Base-by-base conservation (phyloP, 83 land plant genomes). In the Larix sibirica region DNA sequence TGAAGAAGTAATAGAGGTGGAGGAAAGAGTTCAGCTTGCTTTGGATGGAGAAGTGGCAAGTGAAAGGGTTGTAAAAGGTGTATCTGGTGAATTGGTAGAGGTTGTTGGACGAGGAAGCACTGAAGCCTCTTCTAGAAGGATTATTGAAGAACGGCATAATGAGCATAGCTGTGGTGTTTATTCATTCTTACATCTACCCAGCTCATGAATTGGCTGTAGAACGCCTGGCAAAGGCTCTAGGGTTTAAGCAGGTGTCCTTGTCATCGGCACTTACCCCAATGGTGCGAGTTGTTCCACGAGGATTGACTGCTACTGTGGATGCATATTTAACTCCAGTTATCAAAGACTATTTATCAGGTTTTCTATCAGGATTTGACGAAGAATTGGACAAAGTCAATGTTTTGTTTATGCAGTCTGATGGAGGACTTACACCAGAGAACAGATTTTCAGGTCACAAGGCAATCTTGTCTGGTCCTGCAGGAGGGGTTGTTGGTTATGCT, bases 381-480 rank as follows among this genome's bases (percentile, higher is more conserved):
- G 81, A 64, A 20, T 80, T 85, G 24, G 89, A 92, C 14, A 92
- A 96, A 79, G 89, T 98, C 74, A 91, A 93, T 66, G 99, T 98
- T 18, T 88, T 97, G 70, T 98, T 98, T 87, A 98, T 98, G 99
- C 99, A 98, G 79, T 98, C 99, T 36, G 99, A 98, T 83, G 99
- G 99, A 17, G 99, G 99, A 10, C 94, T 98, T 36, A 95, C 99
- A 40, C 99, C 97, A 9, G 96, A 98, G 80, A 85, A 90, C 82
- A 88, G 95, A 44, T 98, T 98, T 86, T 95, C 97, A 38, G 99
- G 99, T 65, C 99, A 98, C 83, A 98, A 96, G 83, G 99, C 99
- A 17, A 93, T 98, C 50, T 83, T 98, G 56, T 98, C 99, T 24
- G 99, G 99, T 42, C 99, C 99, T 56, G 99, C 99, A 18, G 99